Base-by-base conservation (phyloP, 2,329 filamentous ascomycete genomes). In the Rutstroemia sp. region DNA sequence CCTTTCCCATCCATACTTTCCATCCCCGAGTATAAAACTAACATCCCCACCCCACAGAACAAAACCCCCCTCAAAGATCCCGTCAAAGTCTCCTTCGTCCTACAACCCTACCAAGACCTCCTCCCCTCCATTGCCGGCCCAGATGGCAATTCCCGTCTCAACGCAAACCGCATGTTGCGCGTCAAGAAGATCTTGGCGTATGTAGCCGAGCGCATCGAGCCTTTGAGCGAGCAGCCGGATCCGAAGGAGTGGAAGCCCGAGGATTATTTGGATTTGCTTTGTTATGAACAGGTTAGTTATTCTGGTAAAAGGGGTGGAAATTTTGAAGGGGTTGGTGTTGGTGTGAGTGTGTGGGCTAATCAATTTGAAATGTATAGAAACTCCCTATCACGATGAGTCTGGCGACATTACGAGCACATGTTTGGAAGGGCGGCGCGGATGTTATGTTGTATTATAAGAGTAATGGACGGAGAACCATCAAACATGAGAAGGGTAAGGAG, bases 401-500 rank as follows among this genome's bases (percentile, higher is more conserved):
- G n/a, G 90, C 91, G 4, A 96, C 92, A 0, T 84, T 99, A 45
- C 86, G 92, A 34, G 87, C 91, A 2, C 91, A 96, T 68, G 78
- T 97, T 54, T 99, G 94, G 94, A 90, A 95, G 66, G 90, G 89
- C 45, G 90, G 90, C n/a, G 92, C 88, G 65, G 94, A 99, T 72
- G 88, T 99, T 61, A 74, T 95, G 53, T 77, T 99, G 50, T 83
- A 90, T 67, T 99, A 99, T 77, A 95, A 92, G 69, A 80, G 88
- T 51, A 99, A 96, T 65, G 92, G 91, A n/a, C 84, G 83, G 44
- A 70, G 66, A 39, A 23, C 17, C 2, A 66, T 68, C 14, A 48
- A 48, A 8, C 58, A 58, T 42, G 62, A 63, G 47, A 63, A 59
- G 46, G 58, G 57, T 38, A 61, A 44, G 46, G 46, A 55, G 21